A percentile compares a stretch with the other conserved stretches of the same genome.
These are phyloP conservation scores for Sporisorium sorghi DNA, from an alignment of 1,284 basidiomycete genomes.

Conservation along the genomic window DNA sequence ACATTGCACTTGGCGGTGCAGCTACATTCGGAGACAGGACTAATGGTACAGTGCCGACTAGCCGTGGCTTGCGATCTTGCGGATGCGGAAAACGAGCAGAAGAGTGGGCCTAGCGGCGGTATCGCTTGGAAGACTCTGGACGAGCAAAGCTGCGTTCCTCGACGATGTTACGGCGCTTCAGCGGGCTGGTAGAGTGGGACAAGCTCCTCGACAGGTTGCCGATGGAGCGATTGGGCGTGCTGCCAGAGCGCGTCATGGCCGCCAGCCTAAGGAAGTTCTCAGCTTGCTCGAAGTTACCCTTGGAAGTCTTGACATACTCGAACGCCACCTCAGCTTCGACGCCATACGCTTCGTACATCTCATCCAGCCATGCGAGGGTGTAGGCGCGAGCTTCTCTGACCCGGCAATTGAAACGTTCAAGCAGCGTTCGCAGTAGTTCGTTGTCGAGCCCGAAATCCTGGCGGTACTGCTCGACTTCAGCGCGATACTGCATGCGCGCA, in stretches of 20 bases:
- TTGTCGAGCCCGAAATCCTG: constrained; percentile 25
- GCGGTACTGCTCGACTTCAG: constrained; percentile 21
- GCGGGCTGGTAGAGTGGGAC: constrained; percentile 15
- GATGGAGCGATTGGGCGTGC: constrained; percentile 2
- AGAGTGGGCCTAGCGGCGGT: constrained; percentile 7
- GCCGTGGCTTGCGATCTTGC: not conserved
- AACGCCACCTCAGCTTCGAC: constrained; percentile 29
- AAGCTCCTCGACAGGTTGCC: constrained; percentile 4
- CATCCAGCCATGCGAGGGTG: constrained; percentile 23
- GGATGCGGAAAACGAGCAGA: not conserved
- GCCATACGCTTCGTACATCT: constrained; percentile 19
- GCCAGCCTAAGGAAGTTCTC: constrained; percentile 35
- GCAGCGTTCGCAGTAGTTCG: constrained; percentile 8
- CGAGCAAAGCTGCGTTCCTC: constrained; percentile 13
- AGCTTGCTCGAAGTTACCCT: constrained; percentile 36
- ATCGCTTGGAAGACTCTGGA: constrained; percentile 14
- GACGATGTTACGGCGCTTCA: constrained; percentile 8
- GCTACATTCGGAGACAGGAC: not conserved
- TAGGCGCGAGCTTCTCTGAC: constrained; percentile 22
- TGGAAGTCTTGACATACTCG: constrained; percentile 44
- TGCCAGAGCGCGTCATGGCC: constrained; percentile 11
- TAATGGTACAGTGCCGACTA: not conserved
- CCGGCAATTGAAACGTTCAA: constrained; percentile 23
- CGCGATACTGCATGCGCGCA: constrained; percentile 27
- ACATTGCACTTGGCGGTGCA: not conserved